Evolutionary conservation across 1,284 basidiomycete genomes (phyloP).

Genomic region (Apiotrichum montevideense): DNA sequence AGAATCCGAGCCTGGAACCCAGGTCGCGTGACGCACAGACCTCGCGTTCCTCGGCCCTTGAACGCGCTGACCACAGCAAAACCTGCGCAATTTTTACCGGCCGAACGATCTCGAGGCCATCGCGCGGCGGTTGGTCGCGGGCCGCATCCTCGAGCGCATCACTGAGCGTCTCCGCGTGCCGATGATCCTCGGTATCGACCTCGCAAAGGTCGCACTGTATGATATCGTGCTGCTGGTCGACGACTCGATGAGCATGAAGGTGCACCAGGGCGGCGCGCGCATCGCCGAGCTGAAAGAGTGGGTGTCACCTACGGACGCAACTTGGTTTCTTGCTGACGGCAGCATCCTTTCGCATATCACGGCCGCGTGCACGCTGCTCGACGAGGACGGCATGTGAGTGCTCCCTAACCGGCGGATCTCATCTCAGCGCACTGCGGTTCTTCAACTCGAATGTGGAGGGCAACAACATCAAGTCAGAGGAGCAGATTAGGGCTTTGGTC

Average conservation of each 20-base stretch:
- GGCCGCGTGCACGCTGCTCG: conserved; percentile 1
- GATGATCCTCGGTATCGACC: conserved; percentile 46
- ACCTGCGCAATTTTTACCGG: neutral
- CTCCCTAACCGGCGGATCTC: neutral
- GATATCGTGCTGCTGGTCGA: conserved; percentile 46
- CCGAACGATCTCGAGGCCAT: conserved; percentile 3
- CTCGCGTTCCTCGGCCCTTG: too few species aligned
- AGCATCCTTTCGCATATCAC: conserved; percentile 1
- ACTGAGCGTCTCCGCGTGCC: conserved; percentile 25
- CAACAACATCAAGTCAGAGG: conserved; percentile 45
- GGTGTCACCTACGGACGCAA: neutral
- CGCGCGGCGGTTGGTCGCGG: neutral
- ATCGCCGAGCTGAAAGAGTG: conserved; percentile 35
- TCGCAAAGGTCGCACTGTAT: conserved; percentile 45
- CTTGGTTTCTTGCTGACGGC: neutral
- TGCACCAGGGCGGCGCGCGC: conserved; percentile 39
- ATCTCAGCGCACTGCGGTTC: conserved; percentile 39
- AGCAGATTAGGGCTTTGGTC: conserved; percentile 29
- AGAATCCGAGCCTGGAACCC: too few species aligned
- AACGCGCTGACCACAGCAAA: neutral
- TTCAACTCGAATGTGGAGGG: conserved; percentile 48
- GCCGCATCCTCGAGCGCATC: neutral
- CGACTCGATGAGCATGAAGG: conserved; percentile 46
- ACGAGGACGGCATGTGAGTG: conserved; percentile 6
- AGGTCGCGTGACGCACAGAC: too few species aligned